Base-by-base conservation (phyloP, 768 basidiomycete species). In the Mycena belliarum region DNA sequence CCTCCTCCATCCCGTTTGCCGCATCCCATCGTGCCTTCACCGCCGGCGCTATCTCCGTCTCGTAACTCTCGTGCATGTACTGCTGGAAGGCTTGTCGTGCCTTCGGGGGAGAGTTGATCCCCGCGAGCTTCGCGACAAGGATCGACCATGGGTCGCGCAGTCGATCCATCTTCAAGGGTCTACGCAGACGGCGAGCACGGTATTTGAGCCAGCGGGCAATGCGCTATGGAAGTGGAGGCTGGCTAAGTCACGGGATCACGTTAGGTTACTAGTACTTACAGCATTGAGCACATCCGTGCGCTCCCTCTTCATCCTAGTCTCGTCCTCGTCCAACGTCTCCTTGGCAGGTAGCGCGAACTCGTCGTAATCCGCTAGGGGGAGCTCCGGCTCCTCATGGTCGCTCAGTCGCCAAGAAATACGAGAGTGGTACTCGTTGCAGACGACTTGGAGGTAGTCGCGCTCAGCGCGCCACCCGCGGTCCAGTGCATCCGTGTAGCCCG, bases 71-170 rank as follows among this genome's bases (percentile, higher is more conserved):
- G 1, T 24, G 50, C 50, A 52, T 48, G 23, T 42, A 59, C 23
- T 59, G 57, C 40, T 59, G 57, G 21, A 32, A 59, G 0, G 24
- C 51, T 37, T 59, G 57, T 5, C 50, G 24, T 12, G 50, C 57
- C 25, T 52, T 59, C 1, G 25, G 51, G 0, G 46, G 37, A 9
- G 21, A 8, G 9, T 3, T 21, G 35, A 59, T 3, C 15, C 44
- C 49, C 6, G 44, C 28, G 7, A 52, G 26, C 23, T 47, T 52
- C 9, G 35, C 37, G 14, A 59, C 25, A 5, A 59, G 57, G 7
- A 42, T 26, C 0, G 51, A 25, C 18, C 20, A 59, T 21, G 46
- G 45, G 25, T 48, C 47, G 24, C 47, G 26, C 12, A 2, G 9
- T 14, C 3, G 2, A 14, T 37, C 24, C 8, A 28, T 15, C 25